Conservation (phyloP, 352 stramenopile species). For the Pythium insidiosum region DNA sequence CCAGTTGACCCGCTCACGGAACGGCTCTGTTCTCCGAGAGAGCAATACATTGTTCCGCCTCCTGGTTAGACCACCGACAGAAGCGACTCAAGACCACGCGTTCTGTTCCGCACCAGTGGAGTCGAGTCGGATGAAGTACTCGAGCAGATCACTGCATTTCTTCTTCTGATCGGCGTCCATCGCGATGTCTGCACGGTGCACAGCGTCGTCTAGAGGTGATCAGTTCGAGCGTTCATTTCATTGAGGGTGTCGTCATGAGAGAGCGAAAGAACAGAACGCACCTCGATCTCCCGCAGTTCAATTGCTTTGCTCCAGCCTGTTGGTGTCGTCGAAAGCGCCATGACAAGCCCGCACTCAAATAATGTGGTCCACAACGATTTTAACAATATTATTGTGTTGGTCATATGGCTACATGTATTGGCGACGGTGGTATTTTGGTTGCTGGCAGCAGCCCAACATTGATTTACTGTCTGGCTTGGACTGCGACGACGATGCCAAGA, state of each 20-base stretch:
- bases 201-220: too few relatives aligned
- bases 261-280: too few relatives aligned
- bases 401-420: not conserved
- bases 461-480: too few relatives aligned
- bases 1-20: constrained; percentile 85
- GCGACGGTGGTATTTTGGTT: not conserved
- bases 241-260: too few relatives aligned
- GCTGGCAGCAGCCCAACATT: not conserved
- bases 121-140: constrained; percentile 80
- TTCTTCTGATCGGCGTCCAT: constrained; percentile 81
- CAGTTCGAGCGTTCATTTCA: too few relatives aligned
- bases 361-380: constrained; percentile 4
- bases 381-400: not conserved
- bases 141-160: constrained; percentile 72
- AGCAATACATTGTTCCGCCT: too few relatives aligned
- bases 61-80: not conserved
- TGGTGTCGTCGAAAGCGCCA: too few relatives aligned
- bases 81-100: too few relatives aligned
- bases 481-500: too few relatives aligned
- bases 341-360: not conserved
- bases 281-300: too few relatives aligned
- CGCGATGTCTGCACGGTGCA: not conserved
- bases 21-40: constrained; percentile 44
- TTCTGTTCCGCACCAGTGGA: constrained; percentile 52
- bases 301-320: too few relatives aligned